A percentile compares a stretch with the other conserved stretches of the same genome.
These are phyloP conservation scores for Ganoderma meredithae DNA, from an alignment of 1,284 basidiomycete genomes.

Conservation along the genomic window DNA sequence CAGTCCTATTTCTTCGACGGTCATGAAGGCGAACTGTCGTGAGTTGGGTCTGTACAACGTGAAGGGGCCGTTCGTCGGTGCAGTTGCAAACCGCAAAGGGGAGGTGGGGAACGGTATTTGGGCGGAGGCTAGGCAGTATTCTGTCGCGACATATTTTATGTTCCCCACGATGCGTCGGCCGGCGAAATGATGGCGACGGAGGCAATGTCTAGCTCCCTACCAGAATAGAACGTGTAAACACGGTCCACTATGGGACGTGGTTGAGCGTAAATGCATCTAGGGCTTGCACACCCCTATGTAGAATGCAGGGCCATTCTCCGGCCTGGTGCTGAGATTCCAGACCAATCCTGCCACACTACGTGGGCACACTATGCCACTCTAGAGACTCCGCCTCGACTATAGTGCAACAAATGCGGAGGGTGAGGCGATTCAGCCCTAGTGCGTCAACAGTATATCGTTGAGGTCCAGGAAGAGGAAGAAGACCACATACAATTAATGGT, in stretches of 20 bases:
- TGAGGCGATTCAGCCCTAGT: not conserved
- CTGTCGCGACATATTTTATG: not conserved
- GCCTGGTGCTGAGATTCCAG: not conserved
- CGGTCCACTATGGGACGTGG: not conserved
- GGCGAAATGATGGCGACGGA: not conserved
- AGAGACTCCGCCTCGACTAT: not conserved
- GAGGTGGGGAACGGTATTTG: not conserved
- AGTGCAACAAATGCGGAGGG: not conserved
- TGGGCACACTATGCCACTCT: not conserved
- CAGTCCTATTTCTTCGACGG: not conserved
- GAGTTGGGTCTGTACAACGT: not conserved
- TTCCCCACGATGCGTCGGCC: not conserved
- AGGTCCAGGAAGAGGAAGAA: not conserved
- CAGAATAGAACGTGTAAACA: not conserved
- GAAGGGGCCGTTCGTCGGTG: not conserved
- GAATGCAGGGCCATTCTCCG: not conserved
- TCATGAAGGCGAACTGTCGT: not conserved
- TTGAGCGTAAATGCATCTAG: not conserved
- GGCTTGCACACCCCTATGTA: not conserved
- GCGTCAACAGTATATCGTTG: not conserved
- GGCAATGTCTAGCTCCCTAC: not conserved
- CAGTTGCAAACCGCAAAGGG: not conserved
- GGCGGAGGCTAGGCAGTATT: not conserved
- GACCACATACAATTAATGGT: not conserved
- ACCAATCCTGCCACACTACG: not conserved